Evolutionary conservation across 164 flowering plant genomes (phyloP).

Genomic region (Stephania japonica): DNA sequence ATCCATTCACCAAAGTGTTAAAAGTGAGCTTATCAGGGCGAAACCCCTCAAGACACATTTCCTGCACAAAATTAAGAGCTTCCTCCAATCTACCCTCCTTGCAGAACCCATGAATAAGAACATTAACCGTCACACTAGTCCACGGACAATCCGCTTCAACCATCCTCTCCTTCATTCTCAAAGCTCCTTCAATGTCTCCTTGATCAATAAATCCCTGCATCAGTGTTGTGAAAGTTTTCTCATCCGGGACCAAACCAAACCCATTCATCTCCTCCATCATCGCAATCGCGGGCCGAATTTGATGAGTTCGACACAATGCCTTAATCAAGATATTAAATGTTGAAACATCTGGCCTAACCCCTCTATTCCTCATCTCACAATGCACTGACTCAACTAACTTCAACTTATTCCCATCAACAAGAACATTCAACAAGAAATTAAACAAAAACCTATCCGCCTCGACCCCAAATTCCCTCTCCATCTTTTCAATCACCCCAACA

Average conservation of each 20-base stretch:
- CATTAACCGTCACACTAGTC: constrained; percentile 52
- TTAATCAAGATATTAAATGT: constrained; percentile 86
- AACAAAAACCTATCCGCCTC: constrained; percentile 44
- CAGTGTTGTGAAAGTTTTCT: constrained; percentile 69
- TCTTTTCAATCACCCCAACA: constrained; percentile 39
- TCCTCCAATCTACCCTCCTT: constrained; percentile 61
- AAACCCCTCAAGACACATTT: constrained; percentile 56
- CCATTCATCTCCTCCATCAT: constrained; percentile 82
- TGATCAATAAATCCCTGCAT: constrained; percentile 86
- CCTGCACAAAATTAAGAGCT: constrained; percentile 52
- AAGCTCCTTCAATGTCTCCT: constrained; percentile 67
- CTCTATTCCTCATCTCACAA: constrained; percentile 39
- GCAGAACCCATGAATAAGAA: constrained; percentile 76
- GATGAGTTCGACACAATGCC: constrained; percentile 84
- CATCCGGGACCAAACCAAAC: constrained; percentile 66
- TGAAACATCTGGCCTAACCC: constrained; percentile 58
- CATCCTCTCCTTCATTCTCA: constrained; percentile 68
- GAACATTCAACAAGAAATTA: constrained; percentile 65
- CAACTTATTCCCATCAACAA: constrained; percentile 73
- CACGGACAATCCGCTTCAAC: constrained; percentile 35
- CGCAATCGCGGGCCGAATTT: constrained; percentile 67
- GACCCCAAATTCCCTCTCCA: constrained; percentile 54
- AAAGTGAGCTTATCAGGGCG: constrained; percentile 65
- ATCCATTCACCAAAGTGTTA: constrained; percentile 70
- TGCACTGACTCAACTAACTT: constrained; percentile 67